Percentiles rank a stretch among this genome's conserved stretches.
Conservation (phyloP, 169 alveolate species). For the Eimeria tenella region DNA sequence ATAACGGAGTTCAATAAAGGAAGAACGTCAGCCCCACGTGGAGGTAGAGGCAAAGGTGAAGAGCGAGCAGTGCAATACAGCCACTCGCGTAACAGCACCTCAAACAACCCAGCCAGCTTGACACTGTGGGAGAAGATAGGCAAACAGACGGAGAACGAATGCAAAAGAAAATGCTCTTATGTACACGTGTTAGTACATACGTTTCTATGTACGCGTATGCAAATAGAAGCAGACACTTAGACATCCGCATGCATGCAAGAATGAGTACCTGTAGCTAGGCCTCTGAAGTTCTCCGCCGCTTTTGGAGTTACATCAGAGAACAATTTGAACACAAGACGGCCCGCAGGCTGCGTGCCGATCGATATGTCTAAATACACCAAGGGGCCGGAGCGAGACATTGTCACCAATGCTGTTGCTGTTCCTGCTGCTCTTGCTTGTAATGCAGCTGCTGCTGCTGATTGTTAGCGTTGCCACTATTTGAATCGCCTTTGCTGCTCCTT, state of each 20-base stretch:
- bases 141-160: too few relatives aligned
- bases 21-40: too few relatives aligned
- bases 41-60: too few relatives aligned
- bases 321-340: conserved; percentile 87
- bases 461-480: not conserved
- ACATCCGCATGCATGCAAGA: not conserved
- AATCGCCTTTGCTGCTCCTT: too few relatives aligned
- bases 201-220: not conserved
- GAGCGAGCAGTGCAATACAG: too few relatives aligned
- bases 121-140: too few relatives aligned
- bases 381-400: conserved; percentile 5
- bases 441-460: not conserved
- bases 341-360: conserved; percentile 70
- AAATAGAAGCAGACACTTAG: not conserved
- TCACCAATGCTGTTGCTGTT: not conserved
- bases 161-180: too few relatives aligned
- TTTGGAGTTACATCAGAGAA: conserved; percentile 96
- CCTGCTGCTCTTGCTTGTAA: not conserved
- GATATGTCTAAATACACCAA: conserved; percentile 69
- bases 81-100: too few relatives aligned
- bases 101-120: too few relatives aligned
- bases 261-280: conserved; percentile 92
- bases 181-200: not conserved
- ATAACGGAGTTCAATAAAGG: too few relatives aligned
- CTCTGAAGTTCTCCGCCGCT: conserved; percentile 96